These are phyloP conservation scores for Cordia subcordata DNA, from an alignment of 257 asterid species.

Conservation along the genomic window DNA sequence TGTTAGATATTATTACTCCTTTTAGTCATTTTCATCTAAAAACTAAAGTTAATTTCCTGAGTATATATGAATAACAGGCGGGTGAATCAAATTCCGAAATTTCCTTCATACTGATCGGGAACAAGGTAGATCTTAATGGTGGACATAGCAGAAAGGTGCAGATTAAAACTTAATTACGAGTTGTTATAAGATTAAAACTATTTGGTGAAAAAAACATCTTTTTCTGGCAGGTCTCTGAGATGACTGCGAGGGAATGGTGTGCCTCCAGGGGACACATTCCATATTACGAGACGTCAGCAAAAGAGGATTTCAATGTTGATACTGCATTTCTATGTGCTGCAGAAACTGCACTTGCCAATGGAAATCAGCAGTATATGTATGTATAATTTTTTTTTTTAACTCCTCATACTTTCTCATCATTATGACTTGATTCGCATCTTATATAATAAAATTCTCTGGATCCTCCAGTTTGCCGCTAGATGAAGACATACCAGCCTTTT, in stretches of 20 bases:
- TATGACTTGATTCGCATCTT: neutral
- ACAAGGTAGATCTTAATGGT: slow-evolving; percentile 69
- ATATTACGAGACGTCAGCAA: slow-evolving; percentile 85
- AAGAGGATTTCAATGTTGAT: slow-evolving; percentile 68
- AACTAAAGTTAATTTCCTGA: neutral
- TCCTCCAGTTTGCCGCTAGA: slow-evolving; percentile 6
- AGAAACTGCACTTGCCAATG: slow-evolving; percentile 48
- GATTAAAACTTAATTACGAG: too few species aligned
- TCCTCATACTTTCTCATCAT: neutral
- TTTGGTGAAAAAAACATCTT: too few species aligned
- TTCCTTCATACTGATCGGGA: slow-evolving; percentile 82
- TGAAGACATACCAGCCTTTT: slow-evolving; percentile 2
- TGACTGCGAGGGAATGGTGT: slow-evolving; percentile 72
- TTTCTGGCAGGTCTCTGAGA: slow-evolving; percentile 49
- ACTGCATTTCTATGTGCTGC: slow-evolving; percentile 60
- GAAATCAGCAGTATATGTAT: slow-evolving; percentile 27
- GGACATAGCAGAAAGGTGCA: slow-evolving; percentile 63
- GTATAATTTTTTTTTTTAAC: neutral
- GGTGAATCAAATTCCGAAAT: slow-evolving; percentile 62
- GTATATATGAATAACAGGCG: slow-evolving; percentile 32
- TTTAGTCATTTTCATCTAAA: too few species aligned
- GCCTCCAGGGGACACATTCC: slow-evolving; percentile 62
- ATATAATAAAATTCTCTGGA: neutral
- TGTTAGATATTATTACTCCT: too few species aligned
- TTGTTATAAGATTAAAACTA: too few species aligned